Evolutionary conservation across 495 filamentous ascomycete species (phyloP).

Genomic region (Friedmanniomyces simplex): DNA sequence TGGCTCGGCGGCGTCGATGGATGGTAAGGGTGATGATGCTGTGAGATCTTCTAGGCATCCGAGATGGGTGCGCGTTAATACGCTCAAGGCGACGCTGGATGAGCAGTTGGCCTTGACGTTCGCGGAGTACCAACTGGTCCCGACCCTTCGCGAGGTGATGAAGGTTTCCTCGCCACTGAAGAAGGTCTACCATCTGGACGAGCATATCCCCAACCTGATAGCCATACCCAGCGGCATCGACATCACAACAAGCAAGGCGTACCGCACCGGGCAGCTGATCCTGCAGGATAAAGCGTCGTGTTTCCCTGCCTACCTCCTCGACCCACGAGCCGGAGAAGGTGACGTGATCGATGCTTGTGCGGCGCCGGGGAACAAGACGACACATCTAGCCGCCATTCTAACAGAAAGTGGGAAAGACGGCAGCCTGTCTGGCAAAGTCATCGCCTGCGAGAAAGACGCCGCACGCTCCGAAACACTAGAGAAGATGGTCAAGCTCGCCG

Average conservation of each 20-base stretch:
- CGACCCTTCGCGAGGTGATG: constrained; percentile 38
- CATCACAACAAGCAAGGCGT: constrained; percentile 57
- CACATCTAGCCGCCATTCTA: constrained; percentile 69
- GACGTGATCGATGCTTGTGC: constrained; percentile 83
- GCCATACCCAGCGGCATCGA: constrained; percentile 60
- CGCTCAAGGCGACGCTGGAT: constrained; percentile 56
- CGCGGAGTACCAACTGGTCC: constrained; percentile 41
- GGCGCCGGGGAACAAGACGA: constrained; percentile 95
- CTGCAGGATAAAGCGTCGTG: constrained; percentile 95
- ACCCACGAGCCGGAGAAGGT: constrained; percentile 48
- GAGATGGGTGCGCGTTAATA: constrained; percentile 84
- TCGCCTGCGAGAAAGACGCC: constrained; percentile 62
- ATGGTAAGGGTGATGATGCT: background rate
- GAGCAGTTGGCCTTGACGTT: constrained; percentile 63
- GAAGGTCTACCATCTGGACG: constrained; percentile 51
- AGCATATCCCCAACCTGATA: constrained; percentile 70
- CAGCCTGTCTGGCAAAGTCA: constrained; percentile 30
- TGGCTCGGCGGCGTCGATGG: background rate
- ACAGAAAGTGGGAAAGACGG: background rate
- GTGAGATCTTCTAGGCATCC: constrained; percentile 40
- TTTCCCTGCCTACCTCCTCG: constrained; percentile 79
- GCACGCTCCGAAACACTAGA: constrained; percentile 58
- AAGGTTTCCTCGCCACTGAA: constrained; percentile 7
- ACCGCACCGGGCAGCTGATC: constrained; percentile 66
- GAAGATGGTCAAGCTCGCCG: constrained; percentile 73